Percentiles rank a stretch among this genome's conserved stretches.
These are phyloP conservation scores for Penicillium rolfsii DNA, from an alignment of 2,329 filamentous ascomycete species.

Conservation along the genomic window DNA sequence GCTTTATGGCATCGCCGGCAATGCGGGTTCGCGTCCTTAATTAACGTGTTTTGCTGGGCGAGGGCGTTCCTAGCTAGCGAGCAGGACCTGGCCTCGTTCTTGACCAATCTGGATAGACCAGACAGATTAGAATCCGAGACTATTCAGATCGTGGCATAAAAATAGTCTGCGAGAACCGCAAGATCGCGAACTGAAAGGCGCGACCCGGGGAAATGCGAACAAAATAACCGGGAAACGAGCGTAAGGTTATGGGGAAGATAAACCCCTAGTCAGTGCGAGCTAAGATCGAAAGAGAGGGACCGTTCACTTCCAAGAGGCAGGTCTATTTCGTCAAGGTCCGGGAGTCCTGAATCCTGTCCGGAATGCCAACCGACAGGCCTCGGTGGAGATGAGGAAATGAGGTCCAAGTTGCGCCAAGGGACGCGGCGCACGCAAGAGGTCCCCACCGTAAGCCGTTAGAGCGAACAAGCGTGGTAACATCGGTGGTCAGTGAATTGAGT, in stretches of 20 bases:
- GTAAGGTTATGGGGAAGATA: not conserved
- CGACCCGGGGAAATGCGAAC: not conserved
- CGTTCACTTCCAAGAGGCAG: not conserved
- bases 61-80: not conserved
- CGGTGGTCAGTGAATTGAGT: not conserved
- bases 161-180: not conserved
- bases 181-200: not conserved
- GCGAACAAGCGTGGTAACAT: not conserved
- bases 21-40: not conserved
- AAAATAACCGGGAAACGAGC: constrained; percentile 1
- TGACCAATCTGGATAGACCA: not conserved
- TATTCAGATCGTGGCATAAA: too few relatives aligned
- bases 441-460: constrained; percentile 3
- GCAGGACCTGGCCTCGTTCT: not conserved
- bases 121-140: not conserved
- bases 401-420: not conserved
- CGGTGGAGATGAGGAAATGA: constrained; percentile 9
- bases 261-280: not conserved
- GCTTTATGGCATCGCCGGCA: constrained; percentile 6
- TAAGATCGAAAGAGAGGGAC: not conserved
- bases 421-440: constrained; percentile 1
- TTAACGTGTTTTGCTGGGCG: constrained; percentile 1
- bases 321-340: not conserved
- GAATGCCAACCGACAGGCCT: constrained; percentile 12
- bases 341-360: constrained; percentile 6